A percentile compares a stretch with the other conserved stretches of the same genome.
These are phyloP conservation scores for Fusarium sterilihyphosum DNA, from an alignment of 2,329 filamentous ascomycete species.

Conservation along the genomic window DNA sequence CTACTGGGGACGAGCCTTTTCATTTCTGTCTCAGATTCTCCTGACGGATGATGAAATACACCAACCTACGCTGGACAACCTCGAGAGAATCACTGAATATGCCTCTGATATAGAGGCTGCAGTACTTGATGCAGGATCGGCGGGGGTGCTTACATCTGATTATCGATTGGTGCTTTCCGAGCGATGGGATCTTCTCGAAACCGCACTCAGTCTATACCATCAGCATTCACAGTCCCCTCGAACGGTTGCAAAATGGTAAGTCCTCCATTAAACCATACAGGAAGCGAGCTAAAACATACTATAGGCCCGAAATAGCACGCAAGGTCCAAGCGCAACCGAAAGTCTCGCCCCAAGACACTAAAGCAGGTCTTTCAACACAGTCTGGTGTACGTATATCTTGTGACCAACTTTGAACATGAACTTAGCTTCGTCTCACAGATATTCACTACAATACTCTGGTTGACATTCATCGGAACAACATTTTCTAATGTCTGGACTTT, in stretches of 20 bases:
- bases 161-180: neutral
- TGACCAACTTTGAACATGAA: accelerated
- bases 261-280: accelerated
- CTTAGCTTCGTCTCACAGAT: accelerated
- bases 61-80: accelerated
- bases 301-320: neutral
- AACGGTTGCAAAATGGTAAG: neutral
- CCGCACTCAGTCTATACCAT: neutral
- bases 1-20: neutral
- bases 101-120: neutral
- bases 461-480: neutral
- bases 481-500: neutral
- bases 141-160: neutral
- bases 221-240: neutral
- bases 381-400: neutral
- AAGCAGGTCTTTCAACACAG: neutral
- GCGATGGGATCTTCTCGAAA: neutral
- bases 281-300: accelerated
- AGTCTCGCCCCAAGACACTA: neutral
- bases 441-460: neutral
- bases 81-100: neutral
- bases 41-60: neutral
- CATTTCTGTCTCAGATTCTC: neutral
- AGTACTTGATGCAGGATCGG: neutral
- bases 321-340: neutral